These are phyloP conservation scores for Lasiodiplodia theobromae DNA, from an alignment of 2,329 filamentous ascomycete species.

Conservation along the genomic window DNA sequence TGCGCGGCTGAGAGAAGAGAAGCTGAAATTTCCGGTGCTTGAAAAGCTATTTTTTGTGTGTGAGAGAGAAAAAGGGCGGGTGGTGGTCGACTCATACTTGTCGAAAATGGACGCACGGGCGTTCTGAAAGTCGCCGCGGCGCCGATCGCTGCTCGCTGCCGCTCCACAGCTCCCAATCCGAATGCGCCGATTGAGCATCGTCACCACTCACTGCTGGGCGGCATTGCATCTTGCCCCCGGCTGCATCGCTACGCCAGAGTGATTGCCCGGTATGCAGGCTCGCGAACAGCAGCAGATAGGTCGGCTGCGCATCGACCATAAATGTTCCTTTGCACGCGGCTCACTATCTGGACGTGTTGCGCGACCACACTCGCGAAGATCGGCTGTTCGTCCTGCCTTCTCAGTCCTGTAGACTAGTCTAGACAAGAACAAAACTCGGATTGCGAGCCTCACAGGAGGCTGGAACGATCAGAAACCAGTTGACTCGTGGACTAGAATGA, in stretches of 20 bases:
- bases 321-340: no score
- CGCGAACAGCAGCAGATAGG: no score
- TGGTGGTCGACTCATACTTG: slow-evolving; percentile 10
- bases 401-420: no score
- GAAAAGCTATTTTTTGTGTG: background rate
- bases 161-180: background rate
- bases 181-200: background rate
- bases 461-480: no score
- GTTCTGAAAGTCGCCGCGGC: slow-evolving; percentile 15
- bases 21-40: background rate
- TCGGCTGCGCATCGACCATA: no score
- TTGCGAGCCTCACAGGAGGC: no score
- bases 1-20: background rate
- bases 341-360: no score
- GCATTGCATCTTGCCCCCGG: background rate
- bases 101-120: slow-evolving; percentile 20
- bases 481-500: no score
- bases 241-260: slow-evolving; percentile 8
- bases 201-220: background rate
- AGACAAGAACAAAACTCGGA: no score
- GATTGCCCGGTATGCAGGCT: background rate
- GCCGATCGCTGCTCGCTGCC: slow-evolving; percentile 1
- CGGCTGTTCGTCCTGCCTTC: no score
- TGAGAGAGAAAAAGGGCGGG: background rate
- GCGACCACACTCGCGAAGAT: no score